These are phyloP conservation scores for Penicillium parvum DNA, from an alignment of 495 filamentous ascomycete genomes.

Conservation along the genomic window DNA sequence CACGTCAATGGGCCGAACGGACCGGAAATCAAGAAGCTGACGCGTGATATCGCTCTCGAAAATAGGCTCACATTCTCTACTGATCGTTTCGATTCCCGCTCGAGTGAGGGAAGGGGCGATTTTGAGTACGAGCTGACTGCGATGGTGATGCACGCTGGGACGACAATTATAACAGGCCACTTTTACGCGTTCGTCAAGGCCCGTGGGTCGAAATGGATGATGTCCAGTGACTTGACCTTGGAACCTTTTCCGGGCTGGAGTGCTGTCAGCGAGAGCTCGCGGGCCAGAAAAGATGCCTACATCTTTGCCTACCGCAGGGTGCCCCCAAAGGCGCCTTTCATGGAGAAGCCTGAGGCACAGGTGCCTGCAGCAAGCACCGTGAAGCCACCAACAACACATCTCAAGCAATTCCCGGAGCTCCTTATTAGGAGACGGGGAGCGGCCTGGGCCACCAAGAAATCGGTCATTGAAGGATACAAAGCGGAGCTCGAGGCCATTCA, in stretches of 20 bases:
- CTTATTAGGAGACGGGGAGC: too few relatives aligned
- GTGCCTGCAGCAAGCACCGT: too few relatives aligned
- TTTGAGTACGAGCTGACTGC: constrained; percentile 26
- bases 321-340: constrained; percentile 1
- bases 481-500: too few relatives aligned
- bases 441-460: too few relatives aligned
- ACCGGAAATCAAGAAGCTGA: not conserved
- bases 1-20: too few relatives aligned
- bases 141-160: constrained; percentile 26
- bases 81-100: constrained; percentile 1
- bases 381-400: too few relatives aligned
- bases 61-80: not conserved
- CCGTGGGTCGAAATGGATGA: constrained; percentile 20
- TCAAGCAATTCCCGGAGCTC: too few relatives aligned
- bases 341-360: not conserved
- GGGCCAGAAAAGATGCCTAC: constrained; percentile 3
- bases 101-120: not conserved
- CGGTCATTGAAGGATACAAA: too few relatives aligned
- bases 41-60: not conserved
- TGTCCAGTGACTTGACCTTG: constrained; percentile 21
- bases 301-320: constrained; percentile 24
- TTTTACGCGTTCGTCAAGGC: constrained; percentile 26
- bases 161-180: constrained; percentile 17
- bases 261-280: too few relatives aligned
- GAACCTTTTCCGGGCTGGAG: not conserved